Evolutionary conservation across 2,329 filamentous ascomycete species (phyloP), one percentile per base, ranked within the genome.

Genomic region (Xylariomycetidae sp.): DNA sequence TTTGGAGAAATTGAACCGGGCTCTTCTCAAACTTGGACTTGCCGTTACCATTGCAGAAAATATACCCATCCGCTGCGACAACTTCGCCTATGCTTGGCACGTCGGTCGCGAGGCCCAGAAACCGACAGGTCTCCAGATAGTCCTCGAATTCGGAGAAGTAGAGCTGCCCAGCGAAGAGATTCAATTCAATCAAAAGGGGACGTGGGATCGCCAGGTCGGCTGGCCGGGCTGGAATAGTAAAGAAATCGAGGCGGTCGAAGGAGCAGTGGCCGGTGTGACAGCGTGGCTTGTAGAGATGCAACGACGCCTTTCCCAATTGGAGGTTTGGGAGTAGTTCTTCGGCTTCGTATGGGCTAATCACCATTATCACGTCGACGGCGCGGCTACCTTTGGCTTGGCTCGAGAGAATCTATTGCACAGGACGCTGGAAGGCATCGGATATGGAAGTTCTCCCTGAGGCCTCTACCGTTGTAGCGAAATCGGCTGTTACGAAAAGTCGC

Each of bases 211-310:
- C 11, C 3, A 25, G 14, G 18, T 3, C 11, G n/a, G 11, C 7
- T 20, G 14, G 12, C n/a, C 13, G 16, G 26, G 10, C 3, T 8
- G 40, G 40, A 15, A 29, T 32, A 8, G 25, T 37, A 20, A 19
- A 40, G 25, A 42, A 36, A 25, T 42, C 28, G 6, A 42, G 33
- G 4, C 25, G 14, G 26, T 42, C 40, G 13, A 37, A 28, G 3
- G 34, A 16, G 11, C 7, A 16, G 16, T 42, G 23, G n/a, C 30
- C 28, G 4, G 15, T 16, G 15, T 30, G 26, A 12, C 6, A 25
- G n/a, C 38, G 41, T n/a, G 38, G 34, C 13, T 31, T 36, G 33
- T 43, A 43, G 4, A 43, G 27, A 27, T 43, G 38, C n/a, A 43
- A 13, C 13, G 26, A 27, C 13, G 34, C 34, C 12, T 19, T 3